These are phyloP conservation scores for Penicillium sclerotigenum DNA, from an alignment of 2,329 filamentous ascomycete genomes.

Conservation along the genomic window DNA sequence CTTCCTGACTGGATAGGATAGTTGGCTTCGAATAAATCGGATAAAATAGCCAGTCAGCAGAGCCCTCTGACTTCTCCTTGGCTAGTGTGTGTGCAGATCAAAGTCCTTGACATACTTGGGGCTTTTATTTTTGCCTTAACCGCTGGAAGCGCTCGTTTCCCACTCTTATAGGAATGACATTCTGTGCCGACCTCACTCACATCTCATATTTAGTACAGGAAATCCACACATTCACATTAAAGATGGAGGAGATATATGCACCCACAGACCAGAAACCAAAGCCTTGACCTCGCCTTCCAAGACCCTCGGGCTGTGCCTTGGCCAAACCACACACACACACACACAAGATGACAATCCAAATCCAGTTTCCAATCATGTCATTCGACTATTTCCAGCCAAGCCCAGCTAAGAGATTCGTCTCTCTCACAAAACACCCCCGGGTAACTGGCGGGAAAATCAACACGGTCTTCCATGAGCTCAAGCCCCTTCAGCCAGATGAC, in stretches of 20 bases:
- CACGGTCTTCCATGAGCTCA: constrained; percentile 12
- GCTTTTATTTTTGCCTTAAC: not conserved
- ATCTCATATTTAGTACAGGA: not conserved
- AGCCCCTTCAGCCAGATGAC: constrained; percentile 21
- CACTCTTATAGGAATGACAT: not conserved
- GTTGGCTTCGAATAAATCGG: constrained; percentile 1
- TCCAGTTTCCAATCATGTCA: constrained; percentile 14
- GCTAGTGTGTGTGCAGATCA: not conserved
- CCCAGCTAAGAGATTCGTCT: constrained; percentile 10
- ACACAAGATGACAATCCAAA: constrained; percentile 10
- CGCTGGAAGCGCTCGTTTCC: not conserved
- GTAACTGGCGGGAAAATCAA: constrained; percentile 1
- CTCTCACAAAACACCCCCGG: constrained; percentile 7
- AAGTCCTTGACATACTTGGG: not conserved
- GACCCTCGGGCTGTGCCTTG: not conserved
- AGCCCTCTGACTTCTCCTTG: too few relatives aligned
- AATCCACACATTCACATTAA: too few relatives aligned
- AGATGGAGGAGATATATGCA: not conserved
- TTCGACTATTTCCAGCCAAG: constrained; percentile 11
- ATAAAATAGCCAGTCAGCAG: not conserved
- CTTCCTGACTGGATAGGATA: not conserved
- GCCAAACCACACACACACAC: too few relatives aligned
- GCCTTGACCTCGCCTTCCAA: not conserved
- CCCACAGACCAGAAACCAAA: not conserved
- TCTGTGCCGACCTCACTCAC: not conserved